Evolutionary conservation across 2,329 filamentous ascomycete species (phyloP), one percentile per base, ranked within the genome.

Genomic region (Aureobasidium subglaciale): DNA sequence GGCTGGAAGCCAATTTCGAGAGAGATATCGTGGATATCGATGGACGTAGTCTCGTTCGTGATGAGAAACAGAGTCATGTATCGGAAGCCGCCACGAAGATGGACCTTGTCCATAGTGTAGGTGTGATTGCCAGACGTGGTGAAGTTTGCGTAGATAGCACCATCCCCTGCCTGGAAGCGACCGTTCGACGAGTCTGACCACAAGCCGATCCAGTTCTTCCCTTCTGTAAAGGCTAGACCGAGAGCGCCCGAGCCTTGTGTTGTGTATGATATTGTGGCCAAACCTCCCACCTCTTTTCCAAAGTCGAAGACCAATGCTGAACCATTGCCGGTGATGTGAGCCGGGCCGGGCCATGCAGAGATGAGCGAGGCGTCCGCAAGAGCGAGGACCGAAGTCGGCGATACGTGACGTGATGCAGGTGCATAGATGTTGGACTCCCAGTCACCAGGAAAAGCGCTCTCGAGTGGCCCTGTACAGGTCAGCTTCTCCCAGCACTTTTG

Each of bases 381-480:
- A 3, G 70, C 70, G 4, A 78, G 69, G 18, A 76, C 69, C 15
- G 67, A 71, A 40, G 66, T 66, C 1, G 81, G 81, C 3, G 64
- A 62, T 2, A 82, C 72, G 4, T 66, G 78, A 32, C 82, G 71
- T 2, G 78, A 78, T 5, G 69, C 55, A 0, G 81, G 80, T 1
- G 81, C 76, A 60, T 76, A 82, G 46, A 80, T 84, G 61, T 81
- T 78, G 1, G 72, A 65, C 29, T 85, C 77, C 82, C 82, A 85
- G 15, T 68, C 67, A 1, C 82, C 82, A 2, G 74, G 71, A 59
- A 84, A 85, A 0, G 80, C 73, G 6, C 76, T 64, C 5, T 74
- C 65, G 9, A 64, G 63, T 3, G 79, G 75, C 3, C 76, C 76
- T 18, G 71, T 76, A 63, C 82, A 85, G 18, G 72, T 64, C 1